Conservation (phyloP, 1,139 yeast species). For the Saccharomyces pastorianus region DNA sequence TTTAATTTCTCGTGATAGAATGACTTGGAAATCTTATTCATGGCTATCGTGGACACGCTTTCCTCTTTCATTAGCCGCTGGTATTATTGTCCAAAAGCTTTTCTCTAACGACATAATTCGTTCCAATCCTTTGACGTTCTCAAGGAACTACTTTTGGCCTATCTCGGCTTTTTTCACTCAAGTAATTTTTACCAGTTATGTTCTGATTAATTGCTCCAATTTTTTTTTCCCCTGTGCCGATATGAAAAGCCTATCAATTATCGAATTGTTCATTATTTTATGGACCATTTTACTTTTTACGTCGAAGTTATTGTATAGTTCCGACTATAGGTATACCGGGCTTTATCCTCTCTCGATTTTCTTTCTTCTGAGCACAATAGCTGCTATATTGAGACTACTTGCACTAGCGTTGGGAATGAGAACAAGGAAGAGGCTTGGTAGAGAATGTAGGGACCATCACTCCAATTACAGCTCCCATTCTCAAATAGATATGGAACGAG, state of each 20-base stretch:
- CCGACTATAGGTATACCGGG: conserved; percentile 52
- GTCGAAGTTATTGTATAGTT: conserved; percentile 38
- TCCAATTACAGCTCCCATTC: not conserved
- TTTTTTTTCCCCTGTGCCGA: conserved; percentile 53
- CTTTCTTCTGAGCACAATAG: conserved; percentile 44
- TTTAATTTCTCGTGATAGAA: conserved; percentile 39
- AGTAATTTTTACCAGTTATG: conserved; percentile 49
- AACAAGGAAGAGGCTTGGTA: not conserved
- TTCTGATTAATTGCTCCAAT: conserved; percentile 46
- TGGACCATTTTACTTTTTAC: conserved; percentile 51
- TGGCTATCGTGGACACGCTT: conserved; percentile 45
- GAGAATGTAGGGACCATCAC: not conserved
- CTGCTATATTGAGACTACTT: conserved; percentile 32
- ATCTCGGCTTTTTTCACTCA: conserved; percentile 39
- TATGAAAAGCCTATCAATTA: conserved; percentile 59
- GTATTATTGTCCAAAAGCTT: conserved; percentile 36
- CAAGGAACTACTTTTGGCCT: conserved; percentile 47
- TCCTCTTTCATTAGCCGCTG: conserved; percentile 45
- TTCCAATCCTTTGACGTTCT: conserved; percentile 50
- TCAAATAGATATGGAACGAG: conserved; percentile 3
- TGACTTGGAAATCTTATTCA: conserved; percentile 39
- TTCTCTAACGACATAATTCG: conserved; percentile 12
- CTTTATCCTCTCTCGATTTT: conserved; percentile 47
- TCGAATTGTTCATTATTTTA: conserved; percentile 46
- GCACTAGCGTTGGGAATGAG: not conserved